Base-by-base conservation (phyloP, 2,329 filamentous ascomycete genomes). In the Trichophyton benhamiae region DNA sequence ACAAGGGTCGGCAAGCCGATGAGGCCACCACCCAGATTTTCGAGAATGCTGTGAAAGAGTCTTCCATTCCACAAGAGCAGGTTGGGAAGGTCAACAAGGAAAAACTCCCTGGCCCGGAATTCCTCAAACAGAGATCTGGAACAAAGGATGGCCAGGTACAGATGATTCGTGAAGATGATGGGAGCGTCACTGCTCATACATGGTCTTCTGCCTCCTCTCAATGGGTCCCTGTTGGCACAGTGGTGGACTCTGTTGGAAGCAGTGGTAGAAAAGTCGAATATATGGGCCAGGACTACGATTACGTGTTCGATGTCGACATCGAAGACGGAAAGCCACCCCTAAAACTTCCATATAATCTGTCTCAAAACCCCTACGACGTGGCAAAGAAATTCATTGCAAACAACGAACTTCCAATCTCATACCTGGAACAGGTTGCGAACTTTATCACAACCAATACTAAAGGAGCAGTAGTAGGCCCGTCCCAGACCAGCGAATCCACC, bases 81-180 rank as follows among this genome's bases (percentile, higher is more conserved):
- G 78, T 92, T 20, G 87, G 87, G 1, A 83, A 85, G 3, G 84
- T 97, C 73, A 92, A 97, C 75, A 96, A 95, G 72, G 91, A 96
- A 73, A 86, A 94, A 69, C 79, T 97, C 0, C 91, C 92, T 0
- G 90, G 91, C 0, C 89, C 89, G 13, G 90, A 95, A 17, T 96
- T 96, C 68, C 77, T 99, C 7, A 83, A 85, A 60, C 83, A 83
- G 61, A 91, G 91, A 67, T 84, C 85, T 0, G 94, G 94, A 2
- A 94, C 89, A n/a, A 96, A 96, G 74, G 94, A 99, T 66, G 94
- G 94, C 0, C 92, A 99, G 71, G 88, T 96, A 3, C 87, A 95
- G 68, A 95, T 95, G 84, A 92, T 96, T 68, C 84, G 83, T 63
- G 88, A 96, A 72, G 77, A 82, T 6, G 86, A 95, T 69, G 90